Evolutionary conservation across 2,329 filamentous ascomycete genomes (phyloP).

Genomic region (Hymenoscyphus fraxineus): DNA sequence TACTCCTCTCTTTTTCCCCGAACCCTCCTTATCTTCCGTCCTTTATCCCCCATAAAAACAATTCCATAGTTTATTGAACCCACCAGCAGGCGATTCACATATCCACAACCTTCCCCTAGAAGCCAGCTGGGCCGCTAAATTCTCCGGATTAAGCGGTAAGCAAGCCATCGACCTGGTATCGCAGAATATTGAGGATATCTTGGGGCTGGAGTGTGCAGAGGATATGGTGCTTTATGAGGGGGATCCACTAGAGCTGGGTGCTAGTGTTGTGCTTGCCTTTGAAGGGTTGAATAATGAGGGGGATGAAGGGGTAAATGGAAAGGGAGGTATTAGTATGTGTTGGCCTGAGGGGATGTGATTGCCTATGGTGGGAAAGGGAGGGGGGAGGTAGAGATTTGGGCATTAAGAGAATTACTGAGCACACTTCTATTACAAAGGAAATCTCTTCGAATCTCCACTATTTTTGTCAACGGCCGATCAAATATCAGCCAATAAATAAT

Average conservation of each 20-base stretch:
- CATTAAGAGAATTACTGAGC: no score
- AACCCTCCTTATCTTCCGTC: no score
- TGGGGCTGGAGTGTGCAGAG: constrained; percentile 33
- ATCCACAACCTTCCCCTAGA: constrained; percentile 40
- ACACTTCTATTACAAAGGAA: no score
- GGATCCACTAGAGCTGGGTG: constrained; percentile 40
- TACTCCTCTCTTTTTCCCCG: constrained; percentile 13
- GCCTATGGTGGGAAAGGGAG: background rate
- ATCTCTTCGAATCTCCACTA: no score
- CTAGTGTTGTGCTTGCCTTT: constrained; percentile 39
- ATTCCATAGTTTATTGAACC: background rate
- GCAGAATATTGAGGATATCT: constrained; percentile 41
- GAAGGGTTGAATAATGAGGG: constrained; percentile 23
- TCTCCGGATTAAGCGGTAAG: constrained; percentile 36
- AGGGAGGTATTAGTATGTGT: constrained; percentile 35
- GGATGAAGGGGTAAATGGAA: background rate
- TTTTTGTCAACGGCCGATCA: no score
- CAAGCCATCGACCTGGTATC: constrained; percentile 39
- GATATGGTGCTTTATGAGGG: constrained; percentile 45
- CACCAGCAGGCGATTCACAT: constrained; percentile 33
- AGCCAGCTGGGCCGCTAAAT: constrained; percentile 41
- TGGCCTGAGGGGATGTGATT: constrained; percentile 30
- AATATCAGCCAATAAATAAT: no score
- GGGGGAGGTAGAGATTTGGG: background rate
- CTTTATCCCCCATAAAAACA: background rate